Conservation (phyloP, 805 yeast genomes). For the Citeromyces matritensis region DNA sequence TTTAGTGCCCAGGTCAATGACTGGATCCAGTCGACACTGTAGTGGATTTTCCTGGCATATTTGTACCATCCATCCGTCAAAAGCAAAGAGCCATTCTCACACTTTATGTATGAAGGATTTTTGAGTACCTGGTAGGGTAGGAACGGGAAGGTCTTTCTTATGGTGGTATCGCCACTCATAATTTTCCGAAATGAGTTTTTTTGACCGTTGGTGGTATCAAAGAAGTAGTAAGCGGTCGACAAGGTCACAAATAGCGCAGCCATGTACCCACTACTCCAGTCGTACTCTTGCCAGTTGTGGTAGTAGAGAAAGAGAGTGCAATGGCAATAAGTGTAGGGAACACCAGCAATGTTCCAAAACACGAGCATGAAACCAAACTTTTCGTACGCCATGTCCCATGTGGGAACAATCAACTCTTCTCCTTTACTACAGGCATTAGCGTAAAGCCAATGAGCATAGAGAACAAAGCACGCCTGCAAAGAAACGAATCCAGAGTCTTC, state of each 20-base stretch:
- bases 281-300: constrained; percentile 76
- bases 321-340: constrained; percentile 95
- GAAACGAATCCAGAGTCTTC: constrained; percentile 71
- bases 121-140: constrained; percentile 72
- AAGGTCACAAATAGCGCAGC: constrained; percentile 37
- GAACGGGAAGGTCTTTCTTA: constrained; percentile 87
- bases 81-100: constrained; percentile 73
- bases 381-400: constrained; percentile 99
- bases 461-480: constrained; percentile 57
- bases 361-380: constrained; percentile 98
- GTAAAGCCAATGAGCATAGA: constrained; percentile 84
- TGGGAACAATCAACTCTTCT: constrained; percentile 92
- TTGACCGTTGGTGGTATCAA: constrained; percentile 91
- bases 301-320: constrained; percentile 72
- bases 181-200: constrained; percentile 82
- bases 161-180: constrained; percentile 62
- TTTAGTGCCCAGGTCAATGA: constrained; percentile 83
- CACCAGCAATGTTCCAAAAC: constrained; percentile 99
- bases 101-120: constrained; percentile 73
- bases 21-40: constrained; percentile 88
- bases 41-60: constrained; percentile 87
- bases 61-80: constrained; percentile 91
- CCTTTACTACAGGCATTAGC: constrained; percentile 97
- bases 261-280: constrained; percentile 53
- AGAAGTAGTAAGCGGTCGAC: constrained; percentile 71